Conservation (phyloP, 805 yeast species). For the Ascoidea asiatica region DNA sequence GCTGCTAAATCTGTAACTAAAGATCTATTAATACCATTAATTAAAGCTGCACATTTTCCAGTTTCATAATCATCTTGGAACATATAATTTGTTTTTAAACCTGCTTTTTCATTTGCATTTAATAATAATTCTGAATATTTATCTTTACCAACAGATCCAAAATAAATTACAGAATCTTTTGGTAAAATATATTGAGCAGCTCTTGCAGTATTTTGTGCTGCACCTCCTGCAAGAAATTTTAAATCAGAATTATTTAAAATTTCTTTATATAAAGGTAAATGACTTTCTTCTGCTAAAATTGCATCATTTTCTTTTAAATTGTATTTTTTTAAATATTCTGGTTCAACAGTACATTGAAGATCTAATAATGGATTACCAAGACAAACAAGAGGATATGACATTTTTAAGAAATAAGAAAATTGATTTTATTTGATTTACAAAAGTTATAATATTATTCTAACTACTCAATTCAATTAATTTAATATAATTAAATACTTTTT, state of each 20-base stretch:
- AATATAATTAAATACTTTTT: no score
- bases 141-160: constrained; percentile 95
- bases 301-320: constrained; percentile 86
- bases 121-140: constrained; percentile 67
- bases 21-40: constrained; percentile 80
- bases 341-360: constrained; percentile 62
- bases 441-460: no score
- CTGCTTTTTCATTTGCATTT: constrained; percentile 78
- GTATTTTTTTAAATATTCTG: constrained; percentile 66
- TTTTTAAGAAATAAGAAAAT: constrained; percentile 15
- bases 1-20: constrained; percentile 95
- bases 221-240: constrained; percentile 91
- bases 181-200: constrained; percentile 94
- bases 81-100: constrained; percentile 78
- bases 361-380: constrained; percentile 90
- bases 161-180: constrained; percentile 68
- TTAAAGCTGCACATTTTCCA: constrained; percentile 96
- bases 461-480: no score
- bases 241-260: constrained; percentile 47
- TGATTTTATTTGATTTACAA: no score
- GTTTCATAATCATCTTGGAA: constrained; percentile 68
- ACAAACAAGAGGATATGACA: constrained; percentile 64
- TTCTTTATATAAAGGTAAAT: constrained; percentile 78
- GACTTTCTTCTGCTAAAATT: constrained; percentile 72
- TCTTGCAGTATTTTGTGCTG: constrained; percentile 98